These are phyloP conservation scores for Coprinopsis cinerea DNA, from an alignment of 768 basidiomycete genomes.

Conservation along the genomic window DNA sequence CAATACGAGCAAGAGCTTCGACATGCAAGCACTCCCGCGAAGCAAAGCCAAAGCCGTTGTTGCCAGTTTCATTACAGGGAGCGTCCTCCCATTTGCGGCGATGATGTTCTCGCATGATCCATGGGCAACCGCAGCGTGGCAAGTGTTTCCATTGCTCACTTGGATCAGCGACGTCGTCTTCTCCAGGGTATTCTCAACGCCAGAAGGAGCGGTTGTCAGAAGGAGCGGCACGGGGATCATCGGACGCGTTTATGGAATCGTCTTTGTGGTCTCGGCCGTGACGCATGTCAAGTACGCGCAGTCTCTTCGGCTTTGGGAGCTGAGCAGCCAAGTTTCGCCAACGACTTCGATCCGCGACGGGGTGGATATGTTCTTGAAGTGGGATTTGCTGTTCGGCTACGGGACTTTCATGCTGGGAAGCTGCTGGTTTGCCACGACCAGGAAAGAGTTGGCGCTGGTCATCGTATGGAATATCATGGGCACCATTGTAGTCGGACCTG, in stretches of 20 bases:
- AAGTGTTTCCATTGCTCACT: neutral
- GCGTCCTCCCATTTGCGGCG: neutral
- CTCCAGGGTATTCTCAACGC: neutral
- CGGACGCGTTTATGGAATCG: neutral
- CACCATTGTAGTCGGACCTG: neutral
- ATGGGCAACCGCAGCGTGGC: neutral
- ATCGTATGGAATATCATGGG: neutral
- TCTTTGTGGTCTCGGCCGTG: neutral
- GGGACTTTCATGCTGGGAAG: neutral
- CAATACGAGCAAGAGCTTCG: neutral
- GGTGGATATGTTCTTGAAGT: neutral
- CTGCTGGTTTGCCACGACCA: neutral
- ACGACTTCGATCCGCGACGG: neutral
- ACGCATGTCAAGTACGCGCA: neutral
- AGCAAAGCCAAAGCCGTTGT: neutral
- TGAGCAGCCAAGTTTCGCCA: neutral
- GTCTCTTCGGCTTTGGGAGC: neutral
- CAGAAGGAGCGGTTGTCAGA: neutral
- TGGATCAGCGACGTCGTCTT: neutral
- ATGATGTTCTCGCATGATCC: neutral
- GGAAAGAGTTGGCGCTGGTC: neutral
- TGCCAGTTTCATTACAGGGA: neutral
- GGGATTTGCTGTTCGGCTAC: neutral
- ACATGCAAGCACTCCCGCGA: neutral
- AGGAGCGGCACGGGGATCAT: neutral